These are phyloP conservation scores for Gossypium davidsonii DNA, from an alignment of 441 rosid genomes.

Conservation along the genomic window DNA sequence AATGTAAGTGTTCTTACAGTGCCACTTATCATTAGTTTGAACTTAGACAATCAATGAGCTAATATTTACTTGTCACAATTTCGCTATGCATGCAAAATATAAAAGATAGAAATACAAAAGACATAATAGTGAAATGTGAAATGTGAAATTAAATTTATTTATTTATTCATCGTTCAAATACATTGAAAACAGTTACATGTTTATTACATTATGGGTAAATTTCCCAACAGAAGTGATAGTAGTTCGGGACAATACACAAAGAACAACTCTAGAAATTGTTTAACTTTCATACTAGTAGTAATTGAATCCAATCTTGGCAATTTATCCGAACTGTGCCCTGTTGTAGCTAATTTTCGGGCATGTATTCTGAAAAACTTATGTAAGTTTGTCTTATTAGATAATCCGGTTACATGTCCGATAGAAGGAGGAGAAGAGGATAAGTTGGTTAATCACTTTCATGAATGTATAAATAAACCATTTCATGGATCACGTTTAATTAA, in stretches of 20 bases:
- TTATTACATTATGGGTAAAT: too few species aligned
- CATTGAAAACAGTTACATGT: too few species aligned
- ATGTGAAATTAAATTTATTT: too few species aligned
- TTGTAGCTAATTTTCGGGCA: conserved; percentile 25
- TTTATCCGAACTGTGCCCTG: conserved; percentile 11
- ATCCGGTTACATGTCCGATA: conserved; percentile 14
- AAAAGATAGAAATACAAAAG: too few species aligned
- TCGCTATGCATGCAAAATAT: too few species aligned
- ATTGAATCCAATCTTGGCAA: conserved; percentile 31
- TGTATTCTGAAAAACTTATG: conserved; percentile 21
- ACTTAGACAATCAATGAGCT: too few species aligned
- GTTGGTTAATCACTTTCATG: conserved; percentile 19
- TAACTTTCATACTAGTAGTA: conserved; percentile 31
- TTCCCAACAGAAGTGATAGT: conserved; percentile 12
- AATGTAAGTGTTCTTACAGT: too few species aligned
- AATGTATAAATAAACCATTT: conserved; percentile 30
- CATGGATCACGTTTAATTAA: conserved; percentile 39
- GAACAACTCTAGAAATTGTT: conserved; percentile 15
- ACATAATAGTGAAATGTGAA: too few species aligned
- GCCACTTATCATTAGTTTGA: too few species aligned
- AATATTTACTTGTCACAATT: too few species aligned
- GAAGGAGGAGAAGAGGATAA: not conserved
- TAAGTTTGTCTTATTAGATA: conserved; percentile 42
- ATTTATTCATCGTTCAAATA: too few species aligned
- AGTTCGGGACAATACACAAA: conserved; percentile 15